Evolutionary conservation across 495 filamentous ascomycete species (phyloP).

Genomic region (Aspergillus bertholletiae): DNA sequence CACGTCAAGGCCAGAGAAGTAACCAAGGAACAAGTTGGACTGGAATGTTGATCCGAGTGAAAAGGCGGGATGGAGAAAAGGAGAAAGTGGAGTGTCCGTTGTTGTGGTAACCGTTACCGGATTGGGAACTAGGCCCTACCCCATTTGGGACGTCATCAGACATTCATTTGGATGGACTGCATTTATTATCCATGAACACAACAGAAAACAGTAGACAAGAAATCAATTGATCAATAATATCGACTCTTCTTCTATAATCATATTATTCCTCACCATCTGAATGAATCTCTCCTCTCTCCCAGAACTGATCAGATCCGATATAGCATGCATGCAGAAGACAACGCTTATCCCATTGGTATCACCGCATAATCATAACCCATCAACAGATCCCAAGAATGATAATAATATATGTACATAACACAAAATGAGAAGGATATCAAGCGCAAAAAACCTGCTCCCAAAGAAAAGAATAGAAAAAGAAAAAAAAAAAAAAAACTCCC

Average conservation of each 20-base stretch:
- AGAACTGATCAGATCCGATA: no score
- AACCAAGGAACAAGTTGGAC: not conserved
- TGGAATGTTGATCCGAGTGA: constrained; percentile 1
- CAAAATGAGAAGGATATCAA: not conserved
- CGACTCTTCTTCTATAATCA: no score
- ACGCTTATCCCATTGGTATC: constrained; percentile 8
- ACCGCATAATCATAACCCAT: constrained; percentile 5
- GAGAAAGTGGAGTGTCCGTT: constrained; percentile 14
- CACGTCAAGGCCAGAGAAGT: not conserved
- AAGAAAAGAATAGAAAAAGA: not conserved
- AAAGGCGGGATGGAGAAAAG: constrained; percentile 4
- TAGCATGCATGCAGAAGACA: not conserved
- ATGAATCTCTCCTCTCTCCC: no score
- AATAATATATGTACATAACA: constrained; percentile 2
- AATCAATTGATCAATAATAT: no score
- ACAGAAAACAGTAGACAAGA: no score
- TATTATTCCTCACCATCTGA: no score
- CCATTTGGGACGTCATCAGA: not conserved
- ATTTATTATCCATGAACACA: no score
- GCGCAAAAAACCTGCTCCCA: not conserved
- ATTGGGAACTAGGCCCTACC: not conserved
- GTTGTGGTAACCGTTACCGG: constrained; percentile 18
- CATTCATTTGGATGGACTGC: no score
- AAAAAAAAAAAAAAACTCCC: no score
- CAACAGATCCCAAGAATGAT: not conserved